Evolutionary conservation across 2,329 filamentous ascomycete species (phyloP).

Genomic region (Xylariaceae sp.): DNA sequence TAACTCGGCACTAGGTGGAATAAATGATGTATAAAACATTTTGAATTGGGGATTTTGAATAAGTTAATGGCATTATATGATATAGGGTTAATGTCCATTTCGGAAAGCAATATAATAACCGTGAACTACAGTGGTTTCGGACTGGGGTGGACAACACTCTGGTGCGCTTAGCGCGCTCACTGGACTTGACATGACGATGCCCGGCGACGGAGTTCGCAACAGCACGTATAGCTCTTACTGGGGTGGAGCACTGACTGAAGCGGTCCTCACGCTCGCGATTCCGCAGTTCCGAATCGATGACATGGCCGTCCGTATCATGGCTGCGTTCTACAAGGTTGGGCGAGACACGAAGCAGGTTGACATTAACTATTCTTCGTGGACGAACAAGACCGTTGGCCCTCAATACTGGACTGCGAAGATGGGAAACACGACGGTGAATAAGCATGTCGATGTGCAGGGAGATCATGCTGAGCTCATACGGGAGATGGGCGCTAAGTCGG

Average conservation of each 20-base stretch:
- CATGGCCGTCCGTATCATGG: conserved; percentile 84
- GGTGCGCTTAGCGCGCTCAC: conserved; percentile 51
- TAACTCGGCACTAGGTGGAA: too few relatives aligned
- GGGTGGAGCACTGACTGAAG: conserved; percentile 38
- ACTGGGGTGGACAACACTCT: conserved; percentile 78
- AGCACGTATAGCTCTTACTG: conserved; percentile 39
- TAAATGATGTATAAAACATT: too few relatives aligned
- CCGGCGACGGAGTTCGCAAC: conserved; percentile 41
- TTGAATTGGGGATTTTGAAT: too few relatives aligned
- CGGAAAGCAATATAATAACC: not conserved
- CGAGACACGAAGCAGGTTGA: conserved; percentile 54
- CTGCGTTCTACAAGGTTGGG: conserved; percentile 70
- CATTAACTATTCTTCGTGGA: conserved; percentile 91
- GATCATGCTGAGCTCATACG: conserved; percentile 77
- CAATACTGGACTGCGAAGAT: conserved; percentile 67
- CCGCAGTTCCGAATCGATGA: conserved; percentile 60
- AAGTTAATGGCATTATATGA: too few relatives aligned
- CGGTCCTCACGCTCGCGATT: conserved; percentile 28
- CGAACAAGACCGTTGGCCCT: conserved; percentile 73
- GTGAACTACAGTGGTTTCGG: conserved; percentile 57
- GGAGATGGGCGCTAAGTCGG: conserved; percentile 79
- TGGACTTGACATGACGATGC: conserved; percentile 55
- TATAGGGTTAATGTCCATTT: not conserved
- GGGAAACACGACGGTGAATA: conserved; percentile 72
- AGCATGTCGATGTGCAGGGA: conserved; percentile 77